These are phyloP conservation scores for Chloris gayana DNA, from an alignment of 176 grass and related monocot species.

Conservation along the genomic window DNA sequence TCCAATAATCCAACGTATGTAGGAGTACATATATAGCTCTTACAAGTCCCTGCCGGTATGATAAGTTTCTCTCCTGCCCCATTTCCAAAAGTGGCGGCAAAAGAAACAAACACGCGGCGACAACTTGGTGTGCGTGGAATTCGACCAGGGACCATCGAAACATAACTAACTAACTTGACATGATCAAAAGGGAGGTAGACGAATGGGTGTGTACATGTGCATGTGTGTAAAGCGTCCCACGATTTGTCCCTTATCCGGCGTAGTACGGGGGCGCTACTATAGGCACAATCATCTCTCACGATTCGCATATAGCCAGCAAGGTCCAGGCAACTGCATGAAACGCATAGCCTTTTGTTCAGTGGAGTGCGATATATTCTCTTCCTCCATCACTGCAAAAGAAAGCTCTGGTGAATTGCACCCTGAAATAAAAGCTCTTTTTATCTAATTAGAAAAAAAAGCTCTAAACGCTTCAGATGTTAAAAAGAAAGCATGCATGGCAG, in stretches of 20 bases:
- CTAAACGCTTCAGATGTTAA: too few species aligned
- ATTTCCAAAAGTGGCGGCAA: not conserved
- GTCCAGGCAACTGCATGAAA: slow-evolving; percentile 17
- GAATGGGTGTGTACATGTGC: slow-evolving; percentile 10
- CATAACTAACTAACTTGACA: slow-evolving; percentile 37
- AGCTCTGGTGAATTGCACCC: too few species aligned
- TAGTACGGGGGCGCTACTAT: not conserved
- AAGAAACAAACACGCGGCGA: not conserved
- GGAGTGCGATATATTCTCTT: slow-evolving; percentile 45
- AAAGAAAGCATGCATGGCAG: too few species aligned
- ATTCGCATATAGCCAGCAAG: not conserved
- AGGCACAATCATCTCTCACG: not conserved
- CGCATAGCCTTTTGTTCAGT: slow-evolving; percentile 39
- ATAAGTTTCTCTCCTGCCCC: not conserved
- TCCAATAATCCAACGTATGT: too few species aligned
- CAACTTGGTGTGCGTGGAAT: not conserved
- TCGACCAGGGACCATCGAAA: slow-evolving; percentile 4
- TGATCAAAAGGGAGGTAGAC: not conserved
- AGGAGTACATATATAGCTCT: too few species aligned
- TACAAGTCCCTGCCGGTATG: not conserved
- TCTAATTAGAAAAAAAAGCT: too few species aligned
- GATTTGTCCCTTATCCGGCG: slow-evolving; percentile 29
- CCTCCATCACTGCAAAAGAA: slow-evolving; percentile 29
- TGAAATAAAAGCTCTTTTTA: too few species aligned
- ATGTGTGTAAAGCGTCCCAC: slow-evolving; percentile 39